A percentile compares a stretch with the other conserved stretches of the same genome.
Conservation (phyloP, 345 rosid genomes). For the Microcos paniculata region DNA sequence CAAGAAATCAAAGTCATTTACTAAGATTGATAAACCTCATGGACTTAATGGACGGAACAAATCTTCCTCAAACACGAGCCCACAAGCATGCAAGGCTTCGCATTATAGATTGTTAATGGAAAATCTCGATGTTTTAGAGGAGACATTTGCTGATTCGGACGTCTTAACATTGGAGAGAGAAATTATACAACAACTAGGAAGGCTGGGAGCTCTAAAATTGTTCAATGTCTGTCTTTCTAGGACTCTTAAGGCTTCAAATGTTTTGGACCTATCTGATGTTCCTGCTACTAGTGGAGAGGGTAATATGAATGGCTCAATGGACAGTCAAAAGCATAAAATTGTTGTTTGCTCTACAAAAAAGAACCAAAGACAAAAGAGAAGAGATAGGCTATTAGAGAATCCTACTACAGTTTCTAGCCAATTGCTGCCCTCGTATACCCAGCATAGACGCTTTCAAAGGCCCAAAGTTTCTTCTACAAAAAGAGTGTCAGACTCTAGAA, state of each 20-base stretch:
- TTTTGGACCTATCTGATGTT: slow-evolving; percentile 35
- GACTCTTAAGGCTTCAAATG: slow-evolving; percentile 30
- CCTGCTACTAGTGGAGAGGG: slow-evolving; percentile 23
- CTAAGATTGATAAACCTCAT: slow-evolving; percentile 11
- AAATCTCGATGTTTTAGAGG: slow-evolving; percentile 64
- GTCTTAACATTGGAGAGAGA: slow-evolving; percentile 54
- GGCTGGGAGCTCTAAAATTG: slow-evolving; percentile 64
- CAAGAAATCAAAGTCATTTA: slow-evolving; percentile 28
- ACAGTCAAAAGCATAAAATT: slow-evolving; percentile 19
- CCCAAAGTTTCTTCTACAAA: slow-evolving; percentile 28
- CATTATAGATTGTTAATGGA: slow-evolving; percentile 54
- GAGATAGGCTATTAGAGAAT: slow-evolving; percentile 27
- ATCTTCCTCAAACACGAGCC: slow-evolving; percentile 18
- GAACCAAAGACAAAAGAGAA: slow-evolving; percentile 43
- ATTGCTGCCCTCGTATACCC: slow-evolving; percentile 25
- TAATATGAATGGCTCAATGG: slow-evolving; percentile 17
- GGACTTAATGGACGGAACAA: not conserved
- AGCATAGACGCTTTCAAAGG: slow-evolving; percentile 20
- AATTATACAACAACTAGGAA: slow-evolving; percentile 58
- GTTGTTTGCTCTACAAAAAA: slow-evolving; percentile 42
- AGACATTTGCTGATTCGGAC: slow-evolving; percentile 49
- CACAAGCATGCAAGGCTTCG: slow-evolving; percentile 26
- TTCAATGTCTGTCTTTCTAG: slow-evolving; percentile 44
- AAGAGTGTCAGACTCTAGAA: slow-evolving; percentile 38
- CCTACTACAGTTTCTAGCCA: slow-evolving; percentile 6